Base-by-base conservation (phyloP, 1,139 yeast genomes). In the Geotrichum aggregatum region DNA sequence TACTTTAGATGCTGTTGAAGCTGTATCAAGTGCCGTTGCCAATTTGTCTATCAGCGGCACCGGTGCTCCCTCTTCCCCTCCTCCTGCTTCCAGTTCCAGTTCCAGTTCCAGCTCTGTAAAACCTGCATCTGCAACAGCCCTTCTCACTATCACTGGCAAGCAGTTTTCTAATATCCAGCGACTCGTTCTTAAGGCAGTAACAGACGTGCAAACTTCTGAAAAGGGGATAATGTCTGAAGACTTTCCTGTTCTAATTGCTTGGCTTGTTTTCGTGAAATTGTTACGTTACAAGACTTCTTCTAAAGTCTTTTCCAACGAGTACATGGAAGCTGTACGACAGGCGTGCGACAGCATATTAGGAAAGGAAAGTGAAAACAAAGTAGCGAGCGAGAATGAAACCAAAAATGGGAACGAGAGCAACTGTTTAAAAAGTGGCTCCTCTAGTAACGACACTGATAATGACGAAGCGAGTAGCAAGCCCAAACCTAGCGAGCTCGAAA, bases 201-300 rank as follows among this genome's bases (percentile, higher is more conserved):
- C 7, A 8, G 33, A 8, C 19, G 24, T 44, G 4, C 14, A n/a
- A 4, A 16, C 19, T 5, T 34, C 41, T 4, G 41, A 22, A 13
- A 54, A 57, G 3, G 61, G 60, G 3, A 19, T 62, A n/a, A 30
- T 56, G n/a, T 52, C 61, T 1, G 63, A 61, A 1, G 66, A 65
- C 21, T 67, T 79, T 42, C 71, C 78, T 18, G 69, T 77, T 1
- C 66, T 83, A 24, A 66, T 83, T 33, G 75, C 83, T 1, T 78
- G 75, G 64, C 68, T 82, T 59, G 83, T 82, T 61, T 71, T 83
- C 40, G 63, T 82, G 47, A 74, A 78, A 13, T 77, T 76, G 0
- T 64, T 79, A n/a, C n/a, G n/a, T n/a, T n/a, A n/a, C 21, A 75
- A 67, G 43, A 55, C 41, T 33, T 24, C 28, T 4, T 31, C 40